Base-by-base conservation (phyloP, 768 basidiomycete genomes). In the Hygrophorus pudorinus region DNA sequence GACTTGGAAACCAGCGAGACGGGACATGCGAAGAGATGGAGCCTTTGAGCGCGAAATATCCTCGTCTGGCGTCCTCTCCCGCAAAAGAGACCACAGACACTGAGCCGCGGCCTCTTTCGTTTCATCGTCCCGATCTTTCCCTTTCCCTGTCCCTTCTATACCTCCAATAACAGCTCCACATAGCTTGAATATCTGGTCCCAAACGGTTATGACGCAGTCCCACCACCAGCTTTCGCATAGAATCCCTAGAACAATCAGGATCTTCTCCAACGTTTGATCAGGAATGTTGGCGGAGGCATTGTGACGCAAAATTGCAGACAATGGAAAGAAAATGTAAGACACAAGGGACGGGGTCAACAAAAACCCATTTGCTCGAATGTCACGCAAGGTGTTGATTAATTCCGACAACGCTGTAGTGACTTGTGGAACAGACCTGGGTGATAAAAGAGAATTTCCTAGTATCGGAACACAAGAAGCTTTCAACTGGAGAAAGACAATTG, bases 151-250 rank as follows among this genome's bases (percentile, higher is more conserved):
- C 17, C 66, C 69, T 44, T 79, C 82, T 7, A 83, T 64, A 11
- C 76, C 73, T 14, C 79, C 79, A 5, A 86, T 59, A 27, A 84
- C 67, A 12, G 81, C 73, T 29, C 76, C 74, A 50, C 71, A 82
- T 12, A 89, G 66, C 68, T 80, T 83, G 59, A 93, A 87, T 18
- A 91, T 64, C 55, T 96, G 90, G 55, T 85, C 81, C 91, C 91
- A 93, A 20, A 78, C 61, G 43, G 68, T 67, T 30, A 75, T 39
- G 37, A 88, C 86, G 56, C 81, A 81, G 14, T 68, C 66, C 85
- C 85, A 87, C 87, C 89, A 92, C 82, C 87, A 89, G n/a, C 69
- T 65, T 14, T 78, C 71, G 50, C 73, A 78, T 18, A 97, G 67
- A 1, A 73, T 52, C 2, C 65, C 57, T 24, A 94, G 64, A 10